Conservation (phyloP, 2,329 filamentous ascomycete species). For the Monilinia laxa region DNA sequence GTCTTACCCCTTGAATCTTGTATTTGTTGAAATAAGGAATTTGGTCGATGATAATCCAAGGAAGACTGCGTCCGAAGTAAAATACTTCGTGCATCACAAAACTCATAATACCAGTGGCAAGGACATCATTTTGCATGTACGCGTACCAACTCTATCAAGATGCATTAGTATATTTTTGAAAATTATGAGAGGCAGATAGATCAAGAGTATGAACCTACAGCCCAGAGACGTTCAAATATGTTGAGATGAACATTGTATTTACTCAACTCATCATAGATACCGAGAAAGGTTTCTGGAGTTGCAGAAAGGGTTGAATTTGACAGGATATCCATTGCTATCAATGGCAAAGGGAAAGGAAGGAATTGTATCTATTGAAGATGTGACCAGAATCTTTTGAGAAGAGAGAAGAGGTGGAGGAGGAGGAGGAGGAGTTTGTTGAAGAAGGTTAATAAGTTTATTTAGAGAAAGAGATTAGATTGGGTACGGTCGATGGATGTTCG, state of each 20-base stretch:
- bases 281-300: slow-evolving; percentile 47
- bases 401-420: too few relatives aligned
- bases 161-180: slow-evolving; percentile 30
- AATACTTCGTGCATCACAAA: slow-evolving; percentile 92
- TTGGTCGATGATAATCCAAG: slow-evolving; percentile 88
- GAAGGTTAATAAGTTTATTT: too few relatives aligned
- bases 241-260: slow-evolving; percentile 79
- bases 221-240: slow-evolving; percentile 84
- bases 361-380: not conserved
- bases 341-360: slow-evolving; percentile 24
- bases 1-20: slow-evolving; percentile 73
- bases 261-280: slow-evolving; percentile 61
- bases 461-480: too few relatives aligned
- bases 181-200: not conserved
- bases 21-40: slow-evolving; percentile 88
- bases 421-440: too few relatives aligned
- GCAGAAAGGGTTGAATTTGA: slow-evolving; percentile 36
- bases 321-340: slow-evolving; percentile 25
- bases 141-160: slow-evolving; percentile 75
- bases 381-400: too few relatives aligned
- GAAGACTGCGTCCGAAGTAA: slow-evolving; percentile 86
- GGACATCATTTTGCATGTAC: slow-evolving; percentile 95
- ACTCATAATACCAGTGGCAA: slow-evolving; percentile 96
- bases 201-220: slow-evolving; percentile 51
- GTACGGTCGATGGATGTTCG: too few relatives aligned